Evolutionary conservation across 306 rosid genomes (phyloP), one percentile per base, ranked within the genome.

Genomic region (Gastrolobium bilobum): DNA sequence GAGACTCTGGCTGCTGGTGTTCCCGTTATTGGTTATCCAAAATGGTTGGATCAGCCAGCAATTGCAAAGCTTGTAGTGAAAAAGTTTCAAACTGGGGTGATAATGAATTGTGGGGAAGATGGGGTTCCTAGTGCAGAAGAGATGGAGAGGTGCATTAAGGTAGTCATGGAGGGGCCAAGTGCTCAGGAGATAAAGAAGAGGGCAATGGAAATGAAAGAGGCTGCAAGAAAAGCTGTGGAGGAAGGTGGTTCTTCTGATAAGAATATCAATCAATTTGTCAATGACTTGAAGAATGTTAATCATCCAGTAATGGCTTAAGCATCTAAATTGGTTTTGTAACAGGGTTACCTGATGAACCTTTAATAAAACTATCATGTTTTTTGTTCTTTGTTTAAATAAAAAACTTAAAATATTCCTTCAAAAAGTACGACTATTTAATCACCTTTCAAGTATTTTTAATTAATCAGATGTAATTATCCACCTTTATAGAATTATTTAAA

Each of bases 211-310:
- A 42, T 84, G 68, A 86, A 82, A 73, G 79, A 69, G 13, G 77
- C 50, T 0, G 87, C 87, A 2, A 82, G 59, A 30, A 74, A 62
- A 38, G 82, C 92, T 0, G 46, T 82, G 33, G 46, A 64, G 7
- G 68, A 31, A 6, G 92, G 87, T 7, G 92, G 90, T 29, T 79
- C 90, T 82, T 84, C 90, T 67, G 75, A 84, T n/a, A 82, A 13
- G 50, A 81, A 77, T 43, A 48, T 88, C 10, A 61, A 72, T 4
- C 38, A 30, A n/a, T 88, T 88, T 73, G 56, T 88, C n/a, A 58
- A 48, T 20, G 85, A 82, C 2, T 4, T 77, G 33, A 82, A 68
- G n/a, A 14, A 71, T 29, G 54, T 4, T 9, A 26, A 77, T 39
- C 8, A 20, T 20, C 33, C 9, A 40, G 43, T 2, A 1, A 10